phyloP scores from a whole-genome alignment of 78 protist species.

The Reticulomyxa filosa region DNA sequence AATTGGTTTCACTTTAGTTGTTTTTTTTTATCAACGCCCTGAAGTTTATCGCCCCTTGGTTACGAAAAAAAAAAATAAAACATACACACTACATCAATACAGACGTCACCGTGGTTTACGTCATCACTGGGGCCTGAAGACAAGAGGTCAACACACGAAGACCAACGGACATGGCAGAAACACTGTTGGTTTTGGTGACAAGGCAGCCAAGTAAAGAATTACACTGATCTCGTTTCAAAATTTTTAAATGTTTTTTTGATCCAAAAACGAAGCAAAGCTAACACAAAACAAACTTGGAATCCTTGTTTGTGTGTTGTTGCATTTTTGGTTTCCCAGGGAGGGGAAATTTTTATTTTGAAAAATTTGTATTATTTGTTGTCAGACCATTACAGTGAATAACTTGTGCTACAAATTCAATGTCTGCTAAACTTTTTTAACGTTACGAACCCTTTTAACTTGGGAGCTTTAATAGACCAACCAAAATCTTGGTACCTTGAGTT shows the following conservation, averaged over 20 bases:
- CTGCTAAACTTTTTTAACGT: no score
- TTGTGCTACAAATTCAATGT: no score
- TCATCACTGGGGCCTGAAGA: conserved; percentile 57
- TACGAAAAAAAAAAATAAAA: background rate
- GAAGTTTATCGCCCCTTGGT: conserved; percentile 52
- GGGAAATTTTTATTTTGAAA: background rate
- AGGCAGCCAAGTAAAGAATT: background rate
- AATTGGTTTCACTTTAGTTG: conserved; percentile 20
- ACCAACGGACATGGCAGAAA: conserved; percentile 88
- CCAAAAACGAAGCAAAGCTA: background rate
- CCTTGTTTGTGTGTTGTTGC: background rate
- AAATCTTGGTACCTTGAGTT: no score
- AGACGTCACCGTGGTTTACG: conserved; percentile 85
- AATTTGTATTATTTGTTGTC: background rate
- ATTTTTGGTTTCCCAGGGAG: background rate
- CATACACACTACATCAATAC: background rate
- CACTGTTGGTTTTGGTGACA: conserved; percentile 45
- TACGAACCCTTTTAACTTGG: no score
- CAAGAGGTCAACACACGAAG: conserved; percentile 98
- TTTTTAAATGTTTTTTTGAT: background rate
- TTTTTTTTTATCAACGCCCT: conserved; percentile 71
- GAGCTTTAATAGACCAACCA: no score
- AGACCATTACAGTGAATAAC: background rate
- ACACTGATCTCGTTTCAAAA: no score
- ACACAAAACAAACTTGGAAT: background rate